Evolutionary conservation across 768 basidiomycete species (phyloP).

Genomic region (Rhodotorula toruloides): DNA sequence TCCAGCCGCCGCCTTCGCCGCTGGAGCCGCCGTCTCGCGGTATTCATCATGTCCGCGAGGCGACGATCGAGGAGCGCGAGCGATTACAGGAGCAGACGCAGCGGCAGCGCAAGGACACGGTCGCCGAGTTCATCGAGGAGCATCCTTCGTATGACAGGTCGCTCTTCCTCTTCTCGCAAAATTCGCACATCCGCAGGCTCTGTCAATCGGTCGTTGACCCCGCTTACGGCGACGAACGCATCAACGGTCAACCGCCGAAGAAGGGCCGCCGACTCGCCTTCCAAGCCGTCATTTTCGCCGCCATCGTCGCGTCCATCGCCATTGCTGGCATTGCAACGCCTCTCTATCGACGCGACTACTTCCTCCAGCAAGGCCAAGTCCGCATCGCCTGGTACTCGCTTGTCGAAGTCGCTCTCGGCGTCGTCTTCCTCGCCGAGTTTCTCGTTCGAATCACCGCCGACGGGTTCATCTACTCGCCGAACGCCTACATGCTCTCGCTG

Average conservation of each 20-base stretch:
- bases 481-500: conserved; percentile 81
- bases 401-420: conserved; percentile 66
- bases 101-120: conserved; percentile 8
- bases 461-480: conserved; percentile 82
- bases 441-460: conserved; percentile 86
- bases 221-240: conserved; percentile 68
- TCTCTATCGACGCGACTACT: conserved; percentile 69
- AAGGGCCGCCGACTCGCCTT: conserved; percentile 65
- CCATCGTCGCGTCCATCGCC: conserved; percentile 74
- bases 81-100: neutral
- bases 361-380: conserved; percentile 55
- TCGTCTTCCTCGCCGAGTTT: conserved; percentile 63
- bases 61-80: conserved; percentile 11
- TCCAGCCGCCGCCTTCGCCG: neutral
- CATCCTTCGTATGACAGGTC: conserved; percentile 86
- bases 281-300: conserved; percentile 64
- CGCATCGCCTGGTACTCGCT: conserved; percentile 82
- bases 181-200: conserved; percentile 62
- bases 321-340: conserved; percentile 80
- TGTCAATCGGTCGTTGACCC: conserved; percentile 82
- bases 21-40: conserved; percentile 2
- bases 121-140: conserved; percentile 75
- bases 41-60: conserved; percentile 4
- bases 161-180: conserved; percentile 82
- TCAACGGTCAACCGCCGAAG: conserved; percentile 70